Conservation (phyloP, 306 rosid genomes). For the Vigna radiata region DNA sequence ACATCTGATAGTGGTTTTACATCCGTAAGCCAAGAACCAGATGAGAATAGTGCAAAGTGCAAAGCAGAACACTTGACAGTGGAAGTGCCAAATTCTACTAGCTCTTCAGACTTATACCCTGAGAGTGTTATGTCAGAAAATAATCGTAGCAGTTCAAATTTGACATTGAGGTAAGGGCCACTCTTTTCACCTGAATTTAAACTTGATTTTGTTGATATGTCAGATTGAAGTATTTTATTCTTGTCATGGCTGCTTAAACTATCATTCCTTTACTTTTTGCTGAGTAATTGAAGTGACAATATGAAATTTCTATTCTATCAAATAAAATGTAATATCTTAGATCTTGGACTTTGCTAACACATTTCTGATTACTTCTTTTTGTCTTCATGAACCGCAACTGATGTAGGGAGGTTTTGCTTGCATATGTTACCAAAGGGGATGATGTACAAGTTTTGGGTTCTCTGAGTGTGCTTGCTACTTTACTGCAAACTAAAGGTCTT, state of each 20-base stretch:
- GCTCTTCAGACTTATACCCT: slow-evolving; percentile 50
- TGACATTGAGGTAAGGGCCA: slow-evolving; percentile 65
- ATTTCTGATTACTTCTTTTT: slow-evolving; percentile 10
- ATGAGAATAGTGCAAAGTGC: slow-evolving; percentile 41
- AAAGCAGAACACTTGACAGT: slow-evolving; percentile 44
- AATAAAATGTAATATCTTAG: slow-evolving; percentile 4
- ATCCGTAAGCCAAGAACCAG: slow-evolving; percentile 56
- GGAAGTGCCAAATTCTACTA: slow-evolving; percentile 49
- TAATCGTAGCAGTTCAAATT: slow-evolving; percentile 53
- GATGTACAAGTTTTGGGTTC: slow-evolving; percentile 83
- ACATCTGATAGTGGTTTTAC: slow-evolving; percentile 46
- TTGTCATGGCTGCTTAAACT: slow-evolving; percentile 14
- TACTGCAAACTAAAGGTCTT: slow-evolving; percentile 93
- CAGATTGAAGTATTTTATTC: neutral
- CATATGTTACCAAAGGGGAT: slow-evolving; percentile 69
- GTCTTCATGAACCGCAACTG: slow-evolving; percentile 33
- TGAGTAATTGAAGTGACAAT: slow-evolving; percentile 15
- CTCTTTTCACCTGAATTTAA: slow-evolving; percentile 7
- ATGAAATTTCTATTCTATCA: slow-evolving; percentile 12
- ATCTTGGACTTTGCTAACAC: slow-evolving; percentile 29
- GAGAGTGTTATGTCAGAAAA: slow-evolving; percentile 47
- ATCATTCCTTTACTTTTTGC: neutral
- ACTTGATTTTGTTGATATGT: slow-evolving; percentile 37
- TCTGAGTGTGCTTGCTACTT: slow-evolving; percentile 76
- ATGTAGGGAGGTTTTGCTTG: slow-evolving; percentile 78